Evolutionary conservation across 129 eudicot species (phyloP).

Genomic region (Artemisia argyi): DNA sequence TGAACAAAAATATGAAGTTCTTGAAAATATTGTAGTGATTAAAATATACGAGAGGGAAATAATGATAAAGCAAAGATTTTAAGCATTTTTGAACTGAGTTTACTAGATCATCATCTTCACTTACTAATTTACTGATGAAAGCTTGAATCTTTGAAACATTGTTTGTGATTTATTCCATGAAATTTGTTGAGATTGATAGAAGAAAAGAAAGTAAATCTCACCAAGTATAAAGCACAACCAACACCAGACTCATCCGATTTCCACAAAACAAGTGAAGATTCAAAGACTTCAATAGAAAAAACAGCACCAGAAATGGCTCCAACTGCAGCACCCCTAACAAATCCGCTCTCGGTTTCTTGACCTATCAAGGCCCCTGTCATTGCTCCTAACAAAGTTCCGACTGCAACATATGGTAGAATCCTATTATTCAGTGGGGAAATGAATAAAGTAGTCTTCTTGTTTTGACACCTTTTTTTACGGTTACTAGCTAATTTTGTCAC

Average conservation of each 20-base stretch:
- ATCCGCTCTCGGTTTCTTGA: conserved; percentile 97
- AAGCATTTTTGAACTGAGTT: neutral
- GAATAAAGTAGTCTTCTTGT: neutral
- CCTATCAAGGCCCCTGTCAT: conserved; percentile 96
- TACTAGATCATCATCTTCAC: neutral
- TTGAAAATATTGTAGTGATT: conserved; percentile 2
- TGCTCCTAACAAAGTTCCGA: conserved; percentile 93
- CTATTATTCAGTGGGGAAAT: neutral
- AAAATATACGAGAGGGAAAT: neutral
- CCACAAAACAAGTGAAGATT: conserved; percentile 86
- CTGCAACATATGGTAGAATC: conserved; percentile 43
- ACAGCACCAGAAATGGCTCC: conserved; percentile 99
- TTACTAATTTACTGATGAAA: neutral
- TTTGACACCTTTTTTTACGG: neutral
- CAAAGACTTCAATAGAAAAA: conserved; percentile 97
- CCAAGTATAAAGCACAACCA: conserved; percentile 87
- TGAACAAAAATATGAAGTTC: neutral
- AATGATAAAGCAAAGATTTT: conserved; percentile 5
- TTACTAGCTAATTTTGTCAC: neutral
- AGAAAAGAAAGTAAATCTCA: conserved; percentile 35
- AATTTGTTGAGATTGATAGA: neutral
- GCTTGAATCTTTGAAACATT: neutral
- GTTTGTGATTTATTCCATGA: conserved; percentile 7
- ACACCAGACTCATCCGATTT: conserved; percentile 93
- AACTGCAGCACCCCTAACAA: conserved; percentile 90